Evolutionary conservation across 2,329 filamentous ascomycete genomes (phyloP).

Genomic region (Diaporthe sp.): DNA sequence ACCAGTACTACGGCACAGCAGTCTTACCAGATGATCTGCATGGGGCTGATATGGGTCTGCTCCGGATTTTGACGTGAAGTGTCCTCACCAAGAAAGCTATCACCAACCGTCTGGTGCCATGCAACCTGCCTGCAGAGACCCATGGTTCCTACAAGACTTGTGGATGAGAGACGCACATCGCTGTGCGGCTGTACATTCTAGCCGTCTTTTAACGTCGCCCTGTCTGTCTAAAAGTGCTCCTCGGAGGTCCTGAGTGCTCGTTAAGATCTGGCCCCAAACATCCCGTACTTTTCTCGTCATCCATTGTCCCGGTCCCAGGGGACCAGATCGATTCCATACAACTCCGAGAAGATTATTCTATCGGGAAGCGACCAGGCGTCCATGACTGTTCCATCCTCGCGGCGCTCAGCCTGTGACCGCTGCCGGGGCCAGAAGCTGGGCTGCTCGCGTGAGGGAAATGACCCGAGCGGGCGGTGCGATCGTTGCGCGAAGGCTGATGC

Average conservation of each 20-base stretch:
- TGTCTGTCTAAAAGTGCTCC: background rate
- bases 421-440: conserved; percentile 39
- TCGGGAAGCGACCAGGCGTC: background rate
- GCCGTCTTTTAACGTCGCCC: background rate
- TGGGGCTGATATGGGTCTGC: background rate
- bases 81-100: background rate
- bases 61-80: background rate
- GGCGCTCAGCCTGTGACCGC: conserved; percentile 39
- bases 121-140: background rate
- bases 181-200: background rate
- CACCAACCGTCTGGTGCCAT: background rate
- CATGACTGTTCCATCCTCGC: conserved; percentile 18
- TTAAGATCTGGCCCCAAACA: background rate
- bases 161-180: background rate
- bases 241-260: background rate
- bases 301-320: background rate
- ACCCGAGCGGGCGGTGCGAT: conserved; percentile 34
- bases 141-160: background rate
- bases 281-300: background rate
- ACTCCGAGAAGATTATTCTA: background rate
- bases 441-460: conserved; percentile 24
- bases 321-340: background rate
- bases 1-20: background rate
- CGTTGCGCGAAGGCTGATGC: conserved; percentile 34
- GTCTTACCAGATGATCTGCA: background rate